These are phyloP conservation scores for Penicillium carneum DNA, from an alignment of 2,329 filamentous ascomycete genomes.

Conservation along the genomic window DNA sequence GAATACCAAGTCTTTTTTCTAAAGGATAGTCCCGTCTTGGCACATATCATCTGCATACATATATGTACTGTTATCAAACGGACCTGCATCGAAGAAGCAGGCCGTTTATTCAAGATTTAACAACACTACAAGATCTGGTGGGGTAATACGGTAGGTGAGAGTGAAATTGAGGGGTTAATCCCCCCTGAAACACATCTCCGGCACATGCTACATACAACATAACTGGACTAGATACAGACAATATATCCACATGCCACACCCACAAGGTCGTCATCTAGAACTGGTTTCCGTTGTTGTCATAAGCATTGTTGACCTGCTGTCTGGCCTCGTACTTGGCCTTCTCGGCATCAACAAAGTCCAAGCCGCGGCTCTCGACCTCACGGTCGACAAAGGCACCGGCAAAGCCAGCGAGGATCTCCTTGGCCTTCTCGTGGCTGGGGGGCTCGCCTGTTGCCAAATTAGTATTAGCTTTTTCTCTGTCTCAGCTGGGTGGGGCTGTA, in stretches of 20 bases:
- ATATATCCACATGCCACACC: background rate
- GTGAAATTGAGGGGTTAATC: background rate
- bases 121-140: background rate
- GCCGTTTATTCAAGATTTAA: too few relatives aligned
- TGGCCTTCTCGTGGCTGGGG: constrained; percentile 74
- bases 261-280: background rate
- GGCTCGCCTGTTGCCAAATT: constrained; percentile 63
- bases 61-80: background rate
- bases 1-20: constrained; percentile 14
- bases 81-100: background rate
- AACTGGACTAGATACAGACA: background rate
- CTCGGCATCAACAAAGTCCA: constrained; percentile 66
- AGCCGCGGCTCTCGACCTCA: constrained; percentile 71
- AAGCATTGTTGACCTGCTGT: constrained; percentile 8
- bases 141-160: background rate
- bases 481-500: too few relatives aligned
- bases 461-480: background rate
- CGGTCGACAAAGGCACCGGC: constrained; percentile 81
- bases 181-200: background rate
- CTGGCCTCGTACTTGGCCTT: constrained; percentile 65
- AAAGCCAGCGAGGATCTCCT: constrained; percentile 75
- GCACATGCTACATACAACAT: background rate
- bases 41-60: background rate
- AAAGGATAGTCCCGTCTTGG: constrained; percentile 8
- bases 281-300: background rate